Base-by-base conservation (phyloP, 225 moss, liverwort and hornwort species). In the Rhytidiadelphus loreus region DNA sequence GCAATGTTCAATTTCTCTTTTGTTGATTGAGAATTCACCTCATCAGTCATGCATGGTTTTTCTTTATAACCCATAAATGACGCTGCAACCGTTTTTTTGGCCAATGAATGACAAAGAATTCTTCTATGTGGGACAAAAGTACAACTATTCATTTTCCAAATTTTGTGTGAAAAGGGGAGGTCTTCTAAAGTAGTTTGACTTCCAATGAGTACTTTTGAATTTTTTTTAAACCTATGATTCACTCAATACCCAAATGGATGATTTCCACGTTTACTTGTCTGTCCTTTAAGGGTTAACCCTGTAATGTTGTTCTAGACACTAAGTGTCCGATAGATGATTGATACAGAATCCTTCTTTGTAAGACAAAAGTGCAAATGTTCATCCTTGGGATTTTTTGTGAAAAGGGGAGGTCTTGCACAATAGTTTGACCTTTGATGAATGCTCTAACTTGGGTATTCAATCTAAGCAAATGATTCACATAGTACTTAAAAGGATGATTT, bases 231-330 rank as follows among this genome's bases (percentile, higher is more conserved):
- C n/a, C n/a, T n/a, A n/a, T n/a, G n/a, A n/a, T n/a, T n/a, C n/a
- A n/a, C n/a, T n/a, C n/a, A n/a, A n/a, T n/a, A n/a, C n/a, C n/a
- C n/a, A n/a, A n/a, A n/a, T n/a, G n/a, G n/a, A n/a, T n/a, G n/a
- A n/a, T n/a, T n/a, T n/a, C n/a, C n/a, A n/a, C n/a, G n/a, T n/a
- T n/a, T n/a, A n/a, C n/a, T n/a, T n/a, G n/a, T n/a, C n/a, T n/a
- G n/a, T n/a, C n/a, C n/a, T n/a, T n/a, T n/a, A n/a, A n/a, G n/a
- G n/a, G n/a, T 9, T 70, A 41, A 70, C 13, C 14, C 0, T 39
- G 2, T 64, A 64, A 33, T 0, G 0, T 19, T 1, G 3, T 6
- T 64, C 18, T 0, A 0, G 4, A 69, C 23, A 7, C 39, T 23
- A 13, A 70, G 28, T 71, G 8, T 71, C 1, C 0, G 0, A 25